These are phyloP conservation scores for Flaveria robusta DNA, from an alignment of 129 eudicot species.

Conservation along the genomic window DNA sequence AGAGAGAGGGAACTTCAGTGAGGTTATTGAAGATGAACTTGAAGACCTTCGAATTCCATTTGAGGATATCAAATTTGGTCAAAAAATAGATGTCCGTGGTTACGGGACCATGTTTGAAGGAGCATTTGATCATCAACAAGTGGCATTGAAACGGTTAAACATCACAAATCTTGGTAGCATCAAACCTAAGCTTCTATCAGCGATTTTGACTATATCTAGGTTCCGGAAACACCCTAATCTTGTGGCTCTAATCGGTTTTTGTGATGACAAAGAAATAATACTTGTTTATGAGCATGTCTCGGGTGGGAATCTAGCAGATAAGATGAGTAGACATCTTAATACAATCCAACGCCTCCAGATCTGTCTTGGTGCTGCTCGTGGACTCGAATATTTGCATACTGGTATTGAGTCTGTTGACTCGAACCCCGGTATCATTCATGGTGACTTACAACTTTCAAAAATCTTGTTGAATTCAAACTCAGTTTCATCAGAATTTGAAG, in stretches of 20 bases:
- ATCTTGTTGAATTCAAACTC: constrained; percentile 23
- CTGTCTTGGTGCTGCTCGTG: constrained; percentile 47
- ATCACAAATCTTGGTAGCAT: constrained; percentile 36
- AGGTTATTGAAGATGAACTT: constrained; percentile 17
- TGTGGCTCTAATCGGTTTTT: constrained; percentile 36
- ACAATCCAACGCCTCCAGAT: constrained; percentile 40
- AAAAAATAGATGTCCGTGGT: constrained; percentile 32
- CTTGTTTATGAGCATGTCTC: constrained; percentile 36
- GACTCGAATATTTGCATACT: constrained; percentile 35
- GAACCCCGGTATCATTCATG: constrained; percentile 28
- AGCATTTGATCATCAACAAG: constrained; percentile 25
- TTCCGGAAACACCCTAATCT: constrained; percentile 40
- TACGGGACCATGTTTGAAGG: constrained; percentile 42
- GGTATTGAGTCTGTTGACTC: constrained; percentile 18
- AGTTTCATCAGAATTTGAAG: constrained; percentile 23
- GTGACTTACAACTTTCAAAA: constrained; percentile 36
- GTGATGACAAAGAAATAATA: constrained; percentile 36
- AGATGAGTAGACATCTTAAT: constrained; percentile 36
- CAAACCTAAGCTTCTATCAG: constrained; percentile 39
- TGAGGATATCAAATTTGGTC: constrained; percentile 32
- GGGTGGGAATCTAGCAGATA: constrained; percentile 36
- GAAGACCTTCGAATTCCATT: constrained; percentile 36
- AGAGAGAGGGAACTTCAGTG: constrained; percentile 11
- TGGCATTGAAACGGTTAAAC: constrained; percentile 37
- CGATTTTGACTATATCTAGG: constrained; percentile 15